Evolutionary conservation across 2,329 filamentous ascomycete genomes (phyloP), one percentile per base, ranked within the genome.

Genomic region (Endothia cerciana): DNA sequence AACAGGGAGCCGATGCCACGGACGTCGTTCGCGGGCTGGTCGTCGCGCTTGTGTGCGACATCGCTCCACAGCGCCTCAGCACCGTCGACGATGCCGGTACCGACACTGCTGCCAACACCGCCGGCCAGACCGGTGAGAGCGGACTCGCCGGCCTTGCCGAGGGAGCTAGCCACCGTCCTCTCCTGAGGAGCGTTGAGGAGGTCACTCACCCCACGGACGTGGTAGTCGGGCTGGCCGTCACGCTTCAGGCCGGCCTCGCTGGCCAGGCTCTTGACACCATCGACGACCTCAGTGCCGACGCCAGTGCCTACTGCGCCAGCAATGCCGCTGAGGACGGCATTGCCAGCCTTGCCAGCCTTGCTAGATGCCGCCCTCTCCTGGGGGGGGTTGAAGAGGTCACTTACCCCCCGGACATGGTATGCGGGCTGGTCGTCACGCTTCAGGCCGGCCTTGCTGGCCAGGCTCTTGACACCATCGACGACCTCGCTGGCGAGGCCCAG

Each of bases 391-490:
- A 56, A 56, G 17, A 36, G 30, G 17, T 56, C 53, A 17, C 53
- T 38, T 15, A 56, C 30, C 17, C 53, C 53, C 3, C 53, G 53
- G 30, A 56, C 53, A 28, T 56, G 53, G 17, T 56, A 38, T 19
- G 53, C 28, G 19, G 53, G 53, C 33, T 56, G 53, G 53, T 56
- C 53, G 10, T 56, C 53, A 2, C 53, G 28, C 41, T 45, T 47
- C 2, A 60, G 58, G 30, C 58, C 58, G 28, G 36, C 17, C 28
- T 60, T 33, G 41, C 58, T 60, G 15, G 58, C 58, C 25, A 60
- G 43, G 25, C 22, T 33, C 40, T 60, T 43, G 30, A 45, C 58
- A 10, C 40, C 58, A 17, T 47, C 41, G 22, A 36, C 58, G 6
- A 60, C 58, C 30, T 60, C 58, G 15, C 41, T 47, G 17, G 41